Evolutionary conservation across 192 early-diverging fungal species (phyloP), one percentile per base, ranked within the genome.

Genomic region (Gaertneriomyces semiglobifer): DNA sequence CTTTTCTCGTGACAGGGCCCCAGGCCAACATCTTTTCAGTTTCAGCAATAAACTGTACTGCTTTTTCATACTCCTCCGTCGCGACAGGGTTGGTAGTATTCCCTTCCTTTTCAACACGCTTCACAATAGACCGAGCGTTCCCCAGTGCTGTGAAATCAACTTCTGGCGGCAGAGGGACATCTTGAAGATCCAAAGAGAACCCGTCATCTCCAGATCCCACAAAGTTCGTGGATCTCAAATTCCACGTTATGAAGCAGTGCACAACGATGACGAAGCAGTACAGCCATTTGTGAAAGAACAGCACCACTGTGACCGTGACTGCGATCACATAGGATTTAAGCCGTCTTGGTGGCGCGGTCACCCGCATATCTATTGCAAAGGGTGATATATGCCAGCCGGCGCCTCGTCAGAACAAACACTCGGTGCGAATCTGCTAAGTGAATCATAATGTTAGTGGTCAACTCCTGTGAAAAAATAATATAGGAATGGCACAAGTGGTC

Each of bases 201-300:
- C 61, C 60, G 59, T 70, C 68, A 16, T 44, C 45, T 48, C 53
- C 1, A 5, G 44, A 40, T 4, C 68, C 68, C 33, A 70, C 44
- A 8, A 33, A 63, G 53, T 62, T 70, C 41, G 44, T 57, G 5
- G 39, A 5, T 39, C 61, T 19, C 52, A 62, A 4, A 42, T 54
- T 48, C 68, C 68, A 70, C 5, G 68, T 70, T 16, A 54, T 18
- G 54, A 62, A 70, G 53, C 68, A 70, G 60, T 70, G 52, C 19
- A 63, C 53, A 14, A 70, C 44, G 42, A 63, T 51, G 53, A 14
- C 25, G 9, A 70, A 48, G 59, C 47, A 53, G 48, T 60, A 61
- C 5, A 70, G 16, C 60, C 60, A 70, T 42, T 33, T 63, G 38
- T 51, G 47, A 60, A 53, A 62, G 48, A 70, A 12, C 40, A 63